These are phyloP conservation scores for Myrmaecium sp. DNA, from an alignment of 2,329 filamentous ascomycete species.

Conservation along the genomic window DNA sequence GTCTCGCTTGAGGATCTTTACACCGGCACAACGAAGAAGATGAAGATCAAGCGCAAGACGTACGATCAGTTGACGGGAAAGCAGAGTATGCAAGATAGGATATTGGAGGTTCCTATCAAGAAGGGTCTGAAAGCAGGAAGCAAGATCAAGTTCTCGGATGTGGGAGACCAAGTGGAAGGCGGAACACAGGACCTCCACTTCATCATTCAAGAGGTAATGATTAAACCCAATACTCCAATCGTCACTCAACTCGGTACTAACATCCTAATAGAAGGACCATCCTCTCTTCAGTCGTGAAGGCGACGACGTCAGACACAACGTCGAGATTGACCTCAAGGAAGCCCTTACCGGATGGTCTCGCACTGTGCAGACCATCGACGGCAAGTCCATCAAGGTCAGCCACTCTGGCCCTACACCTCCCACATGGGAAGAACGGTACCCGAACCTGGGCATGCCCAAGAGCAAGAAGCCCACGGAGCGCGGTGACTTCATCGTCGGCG, in stretches of 20 bases:
- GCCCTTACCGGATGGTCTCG: slow-evolving; percentile 85
- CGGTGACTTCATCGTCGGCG: slow-evolving; percentile 75
- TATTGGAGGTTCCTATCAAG: slow-evolving; percentile 90
- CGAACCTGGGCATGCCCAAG: slow-evolving; percentile 81
- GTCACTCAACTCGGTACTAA: slow-evolving; percentile 8
- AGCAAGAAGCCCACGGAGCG: slow-evolving; percentile 74
- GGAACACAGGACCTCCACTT: slow-evolving; percentile 93
- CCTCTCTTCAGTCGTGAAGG: slow-evolving; percentile 71
- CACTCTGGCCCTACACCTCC: slow-evolving; percentile 76
- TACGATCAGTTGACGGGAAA: slow-evolving; percentile 70
- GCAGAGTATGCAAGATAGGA: slow-evolving; percentile 71
- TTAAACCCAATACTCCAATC: neutral
- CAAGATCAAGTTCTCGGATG: slow-evolving; percentile 95
- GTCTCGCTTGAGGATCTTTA: slow-evolving; percentile 80
- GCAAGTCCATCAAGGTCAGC: slow-evolving; percentile 63
- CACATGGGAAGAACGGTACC: slow-evolving; percentile 65
- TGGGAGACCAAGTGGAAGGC: slow-evolving; percentile 95
- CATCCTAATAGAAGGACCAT: slow-evolving; percentile 55
- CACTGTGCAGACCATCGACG: slow-evolving; percentile 86
- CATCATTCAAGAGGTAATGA: slow-evolving; percentile 74
- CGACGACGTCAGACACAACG: slow-evolving; percentile 64
- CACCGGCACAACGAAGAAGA: slow-evolving; percentile 80
- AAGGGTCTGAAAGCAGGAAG: slow-evolving; percentile 88
- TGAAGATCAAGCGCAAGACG: slow-evolving; percentile 94
- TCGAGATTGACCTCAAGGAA: slow-evolving; percentile 81